These are phyloP conservation scores for Gloeopeniophorella convolvens DNA, from an alignment of 768 basidiomycete genomes.

Conservation along the genomic window DNA sequence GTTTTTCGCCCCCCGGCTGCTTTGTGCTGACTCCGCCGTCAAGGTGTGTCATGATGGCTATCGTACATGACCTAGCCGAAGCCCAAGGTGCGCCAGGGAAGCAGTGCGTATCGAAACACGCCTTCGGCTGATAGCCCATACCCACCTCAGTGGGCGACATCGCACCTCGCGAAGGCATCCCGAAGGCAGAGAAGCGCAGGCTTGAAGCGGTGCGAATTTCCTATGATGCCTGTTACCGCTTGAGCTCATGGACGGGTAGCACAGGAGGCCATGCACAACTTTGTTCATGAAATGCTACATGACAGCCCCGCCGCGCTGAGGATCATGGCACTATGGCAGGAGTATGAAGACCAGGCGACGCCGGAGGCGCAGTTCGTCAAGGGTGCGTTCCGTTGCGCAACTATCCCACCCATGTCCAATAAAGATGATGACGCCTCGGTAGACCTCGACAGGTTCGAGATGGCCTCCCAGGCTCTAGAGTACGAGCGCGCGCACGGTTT, in stretches of 20 bases:
- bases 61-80: conserved; percentile 95
- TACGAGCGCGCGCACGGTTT: conserved; percentile 54
- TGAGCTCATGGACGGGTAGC: not conserved
- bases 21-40: not conserved
- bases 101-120: not conserved
- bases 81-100: conserved; percentile 58
- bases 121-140: not conserved
- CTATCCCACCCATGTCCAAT: not conserved
- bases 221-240: not conserved
- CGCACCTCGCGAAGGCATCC: conserved; percentile 79
- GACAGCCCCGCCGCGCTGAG: conserved; percentile 57
- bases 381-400: too few species aligned
- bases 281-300: conserved; percentile 86
- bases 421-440: not conserved
- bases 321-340: conserved; percentile 73
- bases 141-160: conserved; percentile 80
- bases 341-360: conserved; percentile 74
- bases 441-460: conserved; percentile 86
- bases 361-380: conserved; percentile 83
- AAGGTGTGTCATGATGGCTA: conserved; percentile 82
- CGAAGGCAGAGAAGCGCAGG: conserved; percentile 70
- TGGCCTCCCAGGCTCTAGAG: conserved; percentile 79
- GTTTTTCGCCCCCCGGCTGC: not conserved
- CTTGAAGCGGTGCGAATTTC: conserved; percentile 55
- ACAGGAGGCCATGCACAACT: conserved; percentile 87